Evolutionary conservation across 768 basidiomycete species (phyloP).

Genomic region (Auriscalpium orientale): DNA sequence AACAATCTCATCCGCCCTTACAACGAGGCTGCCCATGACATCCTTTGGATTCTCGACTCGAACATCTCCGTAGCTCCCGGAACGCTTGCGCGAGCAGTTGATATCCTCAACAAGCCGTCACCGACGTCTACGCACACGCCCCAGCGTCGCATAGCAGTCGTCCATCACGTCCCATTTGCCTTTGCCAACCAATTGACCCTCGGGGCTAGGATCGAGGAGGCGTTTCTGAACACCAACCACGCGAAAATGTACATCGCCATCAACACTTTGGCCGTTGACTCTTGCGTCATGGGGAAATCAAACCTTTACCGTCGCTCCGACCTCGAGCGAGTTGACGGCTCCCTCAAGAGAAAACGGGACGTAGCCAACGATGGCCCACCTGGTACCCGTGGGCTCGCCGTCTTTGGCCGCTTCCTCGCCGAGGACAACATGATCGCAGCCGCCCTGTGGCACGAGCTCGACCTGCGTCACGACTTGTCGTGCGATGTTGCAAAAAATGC

Average conservation of each 20-base stretch:
- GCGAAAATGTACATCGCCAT: constrained; percentile 98
- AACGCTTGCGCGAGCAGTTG: constrained; percentile 80
- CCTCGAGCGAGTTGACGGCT: constrained; percentile 66
- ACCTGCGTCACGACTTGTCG: constrained; percentile 81
- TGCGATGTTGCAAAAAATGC: constrained; percentile 86
- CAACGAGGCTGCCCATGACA: constrained; percentile 71
- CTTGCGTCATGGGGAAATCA: constrained; percentile 96
- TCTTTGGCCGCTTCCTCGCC: constrained; percentile 84
- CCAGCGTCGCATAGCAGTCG: constrained; percentile 61
- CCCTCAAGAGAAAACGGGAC: constrained; percentile 37
- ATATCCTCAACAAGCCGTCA: constrained; percentile 47
- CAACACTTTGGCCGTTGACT: constrained; percentile 81
- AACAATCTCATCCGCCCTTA: constrained; percentile 92
- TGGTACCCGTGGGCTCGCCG: constrained; percentile 53
- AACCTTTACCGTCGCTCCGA: constrained; percentile 90
- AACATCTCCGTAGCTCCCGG: constrained; percentile 74
- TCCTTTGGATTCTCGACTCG: constrained; percentile 97
- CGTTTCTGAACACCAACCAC: constrained; percentile 94
- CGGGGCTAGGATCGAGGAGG: constrained; percentile 84
- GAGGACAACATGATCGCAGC: constrained; percentile 98
- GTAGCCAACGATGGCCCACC: constrained; percentile 8
- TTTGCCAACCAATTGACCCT: constrained; percentile 57
- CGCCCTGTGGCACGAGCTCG: constrained; percentile 90
- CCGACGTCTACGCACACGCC: constrained; percentile 22
- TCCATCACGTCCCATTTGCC: constrained; percentile 95